Evolutionary conservation across 768 basidiomycete species (phyloP), one percentile per base, ranked within the genome.

Genomic region (Leccinum subgranulosum): DNA sequence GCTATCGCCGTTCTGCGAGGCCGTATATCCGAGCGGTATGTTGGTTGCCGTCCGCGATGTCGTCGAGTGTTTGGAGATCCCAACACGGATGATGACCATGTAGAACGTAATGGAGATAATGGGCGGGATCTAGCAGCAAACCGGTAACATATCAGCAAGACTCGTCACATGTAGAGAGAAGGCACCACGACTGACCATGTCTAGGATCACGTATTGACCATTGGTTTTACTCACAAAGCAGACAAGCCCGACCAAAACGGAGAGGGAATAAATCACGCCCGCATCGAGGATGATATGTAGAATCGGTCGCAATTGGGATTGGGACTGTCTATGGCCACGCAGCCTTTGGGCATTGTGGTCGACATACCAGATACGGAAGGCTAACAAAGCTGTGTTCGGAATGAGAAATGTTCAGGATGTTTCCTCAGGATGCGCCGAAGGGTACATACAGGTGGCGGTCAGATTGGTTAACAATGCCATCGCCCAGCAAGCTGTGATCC

Each of bases 61-160:
- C 3, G 2, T 28, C 25, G 31, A 33, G 14, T 23, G 31, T 17
- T 21, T 25, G 3, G 39, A 21, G 27, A 62, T 31, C 7, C 53
- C 55, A 46, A 62, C 55, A 0, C 61, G 60, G 12, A 62, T 46
- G 11, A 62, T 62, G 29, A 62, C 56, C 60, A 62, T 62, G 41
- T 62, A 62, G n/a, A 62, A 62, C 9, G 56, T 62, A 46, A 62
- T 54, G 31, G 61, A 31, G 25, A 62, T 62, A 27, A 58, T 58
- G 3, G 61, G 61, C 19, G 55, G 34, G 12, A 62, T 31, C 61
- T 62, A 23, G n/a, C n/a, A 28, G 43, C 12, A 7, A 29, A 15
- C 14, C 34, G 1, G 10, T 29, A 29, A 10, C 17, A 1, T 50
- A 1, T 53, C 19, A 57, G 19, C 31, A 14, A 3, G 45, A 23